A percentile compares a stretch with the other conserved stretches of the same genome.
Evolutionary conservation across 768 basidiomycete species (phyloP).

Genomic region (Rhodotorula babjevae): DNA sequence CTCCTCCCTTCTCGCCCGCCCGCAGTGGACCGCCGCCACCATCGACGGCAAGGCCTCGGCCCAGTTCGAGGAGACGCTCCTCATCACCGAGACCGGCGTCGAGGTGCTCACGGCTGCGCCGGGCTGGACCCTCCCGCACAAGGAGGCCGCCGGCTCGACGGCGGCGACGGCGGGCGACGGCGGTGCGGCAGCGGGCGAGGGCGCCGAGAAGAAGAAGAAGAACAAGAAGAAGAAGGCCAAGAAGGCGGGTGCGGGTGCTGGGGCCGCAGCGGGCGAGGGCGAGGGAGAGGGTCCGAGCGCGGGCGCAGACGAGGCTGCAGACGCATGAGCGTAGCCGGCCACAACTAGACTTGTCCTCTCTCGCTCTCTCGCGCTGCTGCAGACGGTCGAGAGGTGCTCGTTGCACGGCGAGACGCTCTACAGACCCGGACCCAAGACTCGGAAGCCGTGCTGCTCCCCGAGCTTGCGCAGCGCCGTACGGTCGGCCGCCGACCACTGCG

Average conservation of each 20-base stretch:
- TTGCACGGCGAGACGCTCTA: too few relatives aligned
- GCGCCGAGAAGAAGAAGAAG: slow-evolving; percentile 5
- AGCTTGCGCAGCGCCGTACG: too few relatives aligned
- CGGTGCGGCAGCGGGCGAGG: neutral
- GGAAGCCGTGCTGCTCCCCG: too few relatives aligned
- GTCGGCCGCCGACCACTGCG: too few relatives aligned
- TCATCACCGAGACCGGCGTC: slow-evolving; percentile 48
- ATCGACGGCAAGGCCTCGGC: slow-evolving; percentile 84
- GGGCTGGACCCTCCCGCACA: slow-evolving; percentile 32
- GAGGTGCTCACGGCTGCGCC: slow-evolving; percentile 43
- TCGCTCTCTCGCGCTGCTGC: too few relatives aligned
- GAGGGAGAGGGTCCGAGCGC: slow-evolving; percentile 14
- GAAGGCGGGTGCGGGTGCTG: slow-evolving; percentile 45
- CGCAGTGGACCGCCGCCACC: slow-evolving; percentile 61
- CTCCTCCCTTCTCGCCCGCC: too few relatives aligned
- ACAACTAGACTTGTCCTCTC: too few relatives aligned
- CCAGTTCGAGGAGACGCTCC: slow-evolving; percentile 93
- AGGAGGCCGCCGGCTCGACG: neutral
- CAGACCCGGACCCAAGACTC: too few relatives aligned
- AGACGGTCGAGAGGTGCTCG: too few relatives aligned
- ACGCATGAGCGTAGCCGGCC: too few relatives aligned
- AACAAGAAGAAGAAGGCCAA: slow-evolving; percentile 6
- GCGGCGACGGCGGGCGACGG: neutral
- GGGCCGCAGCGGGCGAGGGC: slow-evolving; percentile 53
- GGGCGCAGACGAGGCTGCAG: too few relatives aligned